Conservation (phyloP, 768 basidiomycete species). For the Lactarius evosmus region DNA sequence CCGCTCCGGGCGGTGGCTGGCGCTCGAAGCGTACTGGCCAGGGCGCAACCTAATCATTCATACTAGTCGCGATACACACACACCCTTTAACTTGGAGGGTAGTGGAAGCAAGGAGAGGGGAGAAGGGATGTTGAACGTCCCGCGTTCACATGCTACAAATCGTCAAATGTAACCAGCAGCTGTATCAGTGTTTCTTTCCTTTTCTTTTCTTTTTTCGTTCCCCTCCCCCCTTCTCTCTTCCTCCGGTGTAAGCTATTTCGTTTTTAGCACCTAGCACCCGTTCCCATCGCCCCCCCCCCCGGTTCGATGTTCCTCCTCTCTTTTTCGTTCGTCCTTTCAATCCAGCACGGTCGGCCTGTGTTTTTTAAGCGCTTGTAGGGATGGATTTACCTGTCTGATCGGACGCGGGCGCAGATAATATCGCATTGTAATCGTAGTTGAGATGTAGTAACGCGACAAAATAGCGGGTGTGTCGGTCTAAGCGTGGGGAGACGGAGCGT, state of each 20-base stretch:
- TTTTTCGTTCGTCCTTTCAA: too few species aligned
- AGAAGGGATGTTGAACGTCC: neutral
- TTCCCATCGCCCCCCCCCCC: too few species aligned
- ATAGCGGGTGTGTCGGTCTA: neutral
- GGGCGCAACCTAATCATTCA: conserved; percentile 7
- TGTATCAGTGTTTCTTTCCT: conserved; percentile 11
- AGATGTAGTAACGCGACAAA: neutral
- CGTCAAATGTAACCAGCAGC: conserved; percentile 9
- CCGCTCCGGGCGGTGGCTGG: conserved; percentile 9
- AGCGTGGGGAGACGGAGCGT: too few species aligned
- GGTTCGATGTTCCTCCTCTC: too few species aligned
- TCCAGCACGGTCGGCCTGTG: too few species aligned
- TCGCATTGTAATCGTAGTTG: neutral
- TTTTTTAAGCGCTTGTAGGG: too few species aligned
- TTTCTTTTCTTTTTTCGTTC: neutral
- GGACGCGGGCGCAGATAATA: neutral
- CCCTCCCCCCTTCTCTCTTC: too few species aligned
- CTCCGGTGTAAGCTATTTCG: too few species aligned
- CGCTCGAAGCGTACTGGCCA: conserved; percentile 10
- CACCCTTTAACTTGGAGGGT: neutral
- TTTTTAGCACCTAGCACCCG: too few species aligned
- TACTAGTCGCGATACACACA: neutral
- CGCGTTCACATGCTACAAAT: neutral
- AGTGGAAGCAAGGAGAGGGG: neutral
- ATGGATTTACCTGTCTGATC: too few species aligned